Base-by-base conservation (phyloP, 345 rosid genomes). In the Salix purpurea region DNA sequence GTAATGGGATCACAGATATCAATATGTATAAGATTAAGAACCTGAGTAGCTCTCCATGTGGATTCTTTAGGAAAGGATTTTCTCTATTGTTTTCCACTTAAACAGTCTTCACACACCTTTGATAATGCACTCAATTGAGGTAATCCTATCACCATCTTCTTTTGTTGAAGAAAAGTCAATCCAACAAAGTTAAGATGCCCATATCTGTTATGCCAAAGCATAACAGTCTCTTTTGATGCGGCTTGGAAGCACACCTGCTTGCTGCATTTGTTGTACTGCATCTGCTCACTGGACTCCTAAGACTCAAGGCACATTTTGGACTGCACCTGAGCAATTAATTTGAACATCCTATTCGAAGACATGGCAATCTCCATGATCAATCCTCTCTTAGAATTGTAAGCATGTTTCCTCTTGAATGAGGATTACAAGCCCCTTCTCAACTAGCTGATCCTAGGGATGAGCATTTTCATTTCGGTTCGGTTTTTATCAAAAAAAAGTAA, bases 1-100 rank as follows among this genome's bases (percentile, higher is more conserved):
- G 61, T 39, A 12, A 77, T 70, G 1, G 69, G 74, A 5, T 75
- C 75, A 28, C 46, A 77, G 5, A 77, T 30, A 15, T 77, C 66
- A 2, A 14, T 26, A 48, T 77, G 75, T 28, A 77, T 16, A 0
- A 70, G 48, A 21, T 70, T 6, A 6, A 77, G 65, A 3, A 24
- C 44, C 8, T 77, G 6, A 1, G 34, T 69, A 23, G 70, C 70
- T 46, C 79, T 36, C 79, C 32, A 77, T 5, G 0, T 9, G 39
- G 69, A 70, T 58, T 56, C 46, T 37, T 42, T 61, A 15, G 62
- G 48, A 4, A 77, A 26, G 0, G 15, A 2, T 6, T 66, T n/a
- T 13, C 50, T 23, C 0, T 54, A 67, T 23, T 68, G 72, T n/a
- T 76, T 76, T 2, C 73, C 39, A 5, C 0, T 28, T 4, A 46